A percentile compares a stretch with the other conserved stretches of the same genome.
These are phyloP conservation scores for Xerocomus minutiporus DNA, from an alignment of 1,284 basidiomycete species.

Conservation along the genomic window DNA sequence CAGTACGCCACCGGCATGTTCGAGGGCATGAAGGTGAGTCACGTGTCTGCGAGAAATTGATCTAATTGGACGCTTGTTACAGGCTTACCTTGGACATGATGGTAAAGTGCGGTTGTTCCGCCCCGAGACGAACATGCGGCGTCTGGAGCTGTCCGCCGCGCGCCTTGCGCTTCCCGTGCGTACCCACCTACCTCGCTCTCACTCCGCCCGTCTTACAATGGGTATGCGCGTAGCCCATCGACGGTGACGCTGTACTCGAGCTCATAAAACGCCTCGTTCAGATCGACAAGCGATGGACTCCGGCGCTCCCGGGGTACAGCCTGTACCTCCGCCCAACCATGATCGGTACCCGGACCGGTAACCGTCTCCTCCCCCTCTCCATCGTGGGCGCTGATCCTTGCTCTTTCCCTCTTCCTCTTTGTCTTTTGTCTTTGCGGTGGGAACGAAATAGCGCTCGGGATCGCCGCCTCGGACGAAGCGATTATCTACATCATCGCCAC, in stretches of 20 bases:
- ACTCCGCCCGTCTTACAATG: background rate
- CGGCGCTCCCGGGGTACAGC: constrained; percentile 60
- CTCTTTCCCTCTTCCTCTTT: no score
- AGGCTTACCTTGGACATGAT: constrained; percentile 72
- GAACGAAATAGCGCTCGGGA: constrained; percentile 48
- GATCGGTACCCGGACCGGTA: constrained; percentile 73
- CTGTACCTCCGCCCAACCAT: constrained; percentile 80
- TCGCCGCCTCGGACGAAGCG: constrained; percentile 65
- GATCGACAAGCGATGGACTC: constrained; percentile 75
- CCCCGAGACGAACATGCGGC: constrained; percentile 77
- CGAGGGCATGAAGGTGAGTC: constrained; percentile 79
- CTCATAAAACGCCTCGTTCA: constrained; percentile 68
- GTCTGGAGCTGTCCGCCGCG: constrained; percentile 58
- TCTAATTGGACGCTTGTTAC: background rate
- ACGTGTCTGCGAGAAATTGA: background rate
- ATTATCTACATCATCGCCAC: constrained; percentile 67
- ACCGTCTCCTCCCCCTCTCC: background rate
- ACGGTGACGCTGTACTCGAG: constrained; percentile 56
- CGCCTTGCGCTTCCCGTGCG: constrained; percentile 65
- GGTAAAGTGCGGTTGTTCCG: constrained; percentile 70
- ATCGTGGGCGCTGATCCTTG: background rate
- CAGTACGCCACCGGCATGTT: constrained; percentile 79
- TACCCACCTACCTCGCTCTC: background rate
- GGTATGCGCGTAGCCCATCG: constrained; percentile 48
- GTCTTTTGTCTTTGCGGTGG: no score